Evolutionary conservation across 192 early-diverging fungal genomes (phyloP), one percentile per base, ranked within the genome.

Genomic region (Gryganskiella cystojenkinii): DNA sequence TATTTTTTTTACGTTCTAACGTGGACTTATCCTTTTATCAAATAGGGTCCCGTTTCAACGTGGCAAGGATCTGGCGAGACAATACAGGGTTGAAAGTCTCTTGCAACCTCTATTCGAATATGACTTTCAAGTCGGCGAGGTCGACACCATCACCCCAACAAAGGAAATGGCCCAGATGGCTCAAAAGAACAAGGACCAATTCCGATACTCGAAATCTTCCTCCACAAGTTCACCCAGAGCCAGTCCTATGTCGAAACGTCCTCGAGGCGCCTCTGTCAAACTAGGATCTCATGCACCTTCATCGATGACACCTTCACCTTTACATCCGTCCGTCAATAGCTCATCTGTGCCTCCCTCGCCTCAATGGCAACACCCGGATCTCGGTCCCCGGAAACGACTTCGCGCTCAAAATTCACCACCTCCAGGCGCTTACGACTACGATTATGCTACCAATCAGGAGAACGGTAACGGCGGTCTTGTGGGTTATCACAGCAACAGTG

Each of bases 31-130:
- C 31, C 25, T 47, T 35, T 31, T 24, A 44, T 8, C 8, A 17
- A 42, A 35, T 42, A 95, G 94, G 94, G 87, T 99, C 24, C 98
- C 98, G 5, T 93, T 92, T 74, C 84, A 88, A 56, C 85, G 90
- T 17, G 95, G 93, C n/a, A 90, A 93, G 30, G 89, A 94, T 65
- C 79, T 99, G 0, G 94, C 96, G 22, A 69, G 85, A 57, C 89
- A 93, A 44, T 98, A 94, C 79, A 83, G 83, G 14, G 94, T 97
- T 4, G 86, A 90, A 49, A 81, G 84, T 3, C 64, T 88, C 22
- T 79, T 99, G 56, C 79, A 86, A 17, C 91, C 95, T 0, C 72
- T 99, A 17, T 83, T 98, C 24, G 93, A 97, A 40, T 93, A 95
- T 67, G 87, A 94, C 63, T 35, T 78, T 90, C 91, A 80, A 81